These are phyloP conservation scores for Lactifluus hygrophoroides DNA, from an alignment of 768 basidiomycete genomes.

Conservation along the genomic window DNA sequence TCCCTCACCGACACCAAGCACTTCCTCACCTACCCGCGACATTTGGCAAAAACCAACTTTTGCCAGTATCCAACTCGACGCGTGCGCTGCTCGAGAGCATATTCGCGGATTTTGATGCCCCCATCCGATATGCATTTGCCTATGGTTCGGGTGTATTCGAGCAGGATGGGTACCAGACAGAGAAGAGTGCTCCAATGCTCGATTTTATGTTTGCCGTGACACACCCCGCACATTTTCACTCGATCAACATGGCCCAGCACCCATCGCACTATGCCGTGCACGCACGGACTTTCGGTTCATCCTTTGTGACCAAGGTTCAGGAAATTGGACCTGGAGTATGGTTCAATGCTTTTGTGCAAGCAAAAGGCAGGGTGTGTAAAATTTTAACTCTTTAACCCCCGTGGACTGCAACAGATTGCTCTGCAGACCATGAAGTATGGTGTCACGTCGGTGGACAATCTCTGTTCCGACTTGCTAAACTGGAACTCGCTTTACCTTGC, in stretches of 20 bases:
- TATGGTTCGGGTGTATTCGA: slow-evolving; percentile 96
- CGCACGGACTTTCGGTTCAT: slow-evolving; percentile 75
- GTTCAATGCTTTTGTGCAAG: slow-evolving; percentile 89
- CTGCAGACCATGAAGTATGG: slow-evolving; percentile 91
- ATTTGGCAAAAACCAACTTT: slow-evolving; percentile 76
- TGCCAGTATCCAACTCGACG: slow-evolving; percentile 71
- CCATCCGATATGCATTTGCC: slow-evolving; percentile 94
- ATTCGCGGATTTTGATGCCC: slow-evolving; percentile 74
- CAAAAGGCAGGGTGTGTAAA: slow-evolving; percentile 71
- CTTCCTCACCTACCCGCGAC: slow-evolving; percentile 54
- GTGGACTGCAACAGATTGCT: not conserved
- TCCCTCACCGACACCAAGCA: slow-evolving; percentile 24
- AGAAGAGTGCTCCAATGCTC: slow-evolving; percentile 60
- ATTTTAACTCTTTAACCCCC: not conserved
- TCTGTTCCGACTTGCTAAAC: slow-evolving; percentile 84
- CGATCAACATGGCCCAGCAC: slow-evolving; percentile 87
- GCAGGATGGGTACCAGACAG: slow-evolving; percentile 65
- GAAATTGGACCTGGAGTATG: slow-evolving; percentile 79
- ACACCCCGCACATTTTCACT: slow-evolving; percentile 89
- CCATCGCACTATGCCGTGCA: slow-evolving; percentile 88
- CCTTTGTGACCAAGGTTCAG: slow-evolving; percentile 73
- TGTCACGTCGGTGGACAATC: slow-evolving; percentile 81
- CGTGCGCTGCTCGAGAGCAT: slow-evolving; percentile 74
- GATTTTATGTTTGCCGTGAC: slow-evolving; percentile 97
- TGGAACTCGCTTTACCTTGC: slow-evolving; percentile 93